phyloP scores from a whole-genome alignment of 805 yeast species.

The Ogataea salicorniae region DNA sequence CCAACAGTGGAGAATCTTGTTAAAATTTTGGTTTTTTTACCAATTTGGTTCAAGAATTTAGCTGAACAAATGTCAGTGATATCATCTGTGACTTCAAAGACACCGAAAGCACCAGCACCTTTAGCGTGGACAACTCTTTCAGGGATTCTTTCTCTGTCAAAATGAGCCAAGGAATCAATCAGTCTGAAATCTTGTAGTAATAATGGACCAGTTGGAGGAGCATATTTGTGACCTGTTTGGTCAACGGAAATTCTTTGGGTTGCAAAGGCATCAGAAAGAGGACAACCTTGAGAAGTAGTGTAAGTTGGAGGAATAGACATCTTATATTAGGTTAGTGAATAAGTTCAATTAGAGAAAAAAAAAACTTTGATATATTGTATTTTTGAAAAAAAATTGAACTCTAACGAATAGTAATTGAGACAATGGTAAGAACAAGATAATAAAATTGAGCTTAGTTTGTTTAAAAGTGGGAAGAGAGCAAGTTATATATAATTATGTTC shows the following conservation, averaged over 20 bases:
- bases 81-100: slow-evolving; percentile 83
- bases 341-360: neutral
- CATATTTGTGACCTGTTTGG: slow-evolving; percentile 22
- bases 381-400: no score
- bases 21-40: slow-evolving; percentile 71
- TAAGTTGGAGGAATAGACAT: slow-evolving; percentile 48
- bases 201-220: slow-evolving; percentile 57
- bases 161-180: slow-evolving; percentile 79
- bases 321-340: neutral
- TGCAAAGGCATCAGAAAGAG: slow-evolving; percentile 71
- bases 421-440: no score
- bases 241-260: slow-evolving; percentile 69
- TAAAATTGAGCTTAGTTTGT: no score
- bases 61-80: slow-evolving; percentile 68
- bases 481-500: no score
- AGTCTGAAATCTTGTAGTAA: slow-evolving; percentile 76
- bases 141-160: slow-evolving; percentile 86
- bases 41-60: slow-evolving; percentile 64
- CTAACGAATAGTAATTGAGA: no score
- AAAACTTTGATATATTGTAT: neutral
- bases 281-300: slow-evolving; percentile 72
- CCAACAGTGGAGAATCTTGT: slow-evolving; percentile 86
- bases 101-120: slow-evolving; percentile 89
- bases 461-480: no score
- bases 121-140: slow-evolving; percentile 93